These are phyloP conservation scores for Aspergillus alliaceus DNA, from an alignment of 2,329 filamentous ascomycete species.

Conservation along the genomic window DNA sequence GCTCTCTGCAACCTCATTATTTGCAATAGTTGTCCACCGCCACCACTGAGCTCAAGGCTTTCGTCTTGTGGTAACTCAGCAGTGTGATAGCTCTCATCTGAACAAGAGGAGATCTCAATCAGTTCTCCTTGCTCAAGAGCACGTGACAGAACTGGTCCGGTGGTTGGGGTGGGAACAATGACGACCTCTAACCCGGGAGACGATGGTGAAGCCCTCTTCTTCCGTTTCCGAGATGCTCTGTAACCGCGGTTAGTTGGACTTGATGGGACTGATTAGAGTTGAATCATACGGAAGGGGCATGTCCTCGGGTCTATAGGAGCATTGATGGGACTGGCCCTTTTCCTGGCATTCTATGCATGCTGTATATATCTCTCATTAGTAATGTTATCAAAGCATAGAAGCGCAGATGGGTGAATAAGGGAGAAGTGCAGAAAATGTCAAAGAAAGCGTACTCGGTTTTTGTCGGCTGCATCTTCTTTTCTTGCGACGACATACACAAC, in stretches of 20 bases:
- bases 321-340: background rate
- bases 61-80: background rate
- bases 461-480: background rate
- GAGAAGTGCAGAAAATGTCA: background rate
- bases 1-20: slow-evolving; percentile 5
- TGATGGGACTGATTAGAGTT: background rate
- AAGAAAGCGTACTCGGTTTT: background rate
- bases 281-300: slow-evolving; percentile 9
- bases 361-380: background rate
- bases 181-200: background rate
- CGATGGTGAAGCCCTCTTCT: background rate
- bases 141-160: background rate
- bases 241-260: background rate
- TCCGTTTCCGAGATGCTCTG: background rate
- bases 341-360: slow-evolving; percentile 9
- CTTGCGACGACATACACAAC: background rate
- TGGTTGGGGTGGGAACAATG: background rate
- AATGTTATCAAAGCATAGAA: background rate
- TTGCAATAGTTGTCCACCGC: background rate
- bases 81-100: slow-evolving; percentile 9
- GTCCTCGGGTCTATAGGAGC: slow-evolving; percentile 14
- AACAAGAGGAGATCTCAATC: slow-evolving; percentile 6
- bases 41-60: too few relatives aligned
- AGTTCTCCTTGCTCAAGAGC: background rate
- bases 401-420: background rate